phyloP scores from a whole-genome alignment of 2,329 filamentous ascomycete genomes.

The Penicillium sp. region DNA sequence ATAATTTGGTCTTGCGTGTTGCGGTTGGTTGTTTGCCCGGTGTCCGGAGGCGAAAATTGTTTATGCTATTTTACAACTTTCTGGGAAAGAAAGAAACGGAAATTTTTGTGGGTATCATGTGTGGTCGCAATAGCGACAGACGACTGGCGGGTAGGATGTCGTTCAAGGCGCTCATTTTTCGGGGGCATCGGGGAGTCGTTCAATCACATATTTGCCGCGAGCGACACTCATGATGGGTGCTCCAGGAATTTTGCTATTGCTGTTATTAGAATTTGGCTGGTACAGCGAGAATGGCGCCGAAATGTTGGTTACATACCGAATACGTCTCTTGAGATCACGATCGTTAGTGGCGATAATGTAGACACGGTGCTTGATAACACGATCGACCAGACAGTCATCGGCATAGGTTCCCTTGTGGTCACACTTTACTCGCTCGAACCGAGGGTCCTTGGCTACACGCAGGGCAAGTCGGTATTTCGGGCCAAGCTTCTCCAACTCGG shows the following conservation, averaged over 20 bases:
- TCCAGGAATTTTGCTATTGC: slow-evolving; percentile 66
- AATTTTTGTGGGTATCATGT: slow-evolving; percentile 8
- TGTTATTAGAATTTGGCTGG: not conserved
- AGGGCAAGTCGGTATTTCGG: slow-evolving; percentile 84
- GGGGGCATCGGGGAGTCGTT: slow-evolving; percentile 81
- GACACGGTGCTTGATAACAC: slow-evolving; percentile 70
- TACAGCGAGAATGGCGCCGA: not conserved
- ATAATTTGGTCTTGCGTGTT: not conserved
- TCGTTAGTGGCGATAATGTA: slow-evolving; percentile 73
- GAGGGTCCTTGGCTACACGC: slow-evolving; percentile 81
- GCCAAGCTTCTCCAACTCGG: slow-evolving; percentile 85
- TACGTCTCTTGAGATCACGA: slow-evolving; percentile 75
- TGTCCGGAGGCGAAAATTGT: not conserved
- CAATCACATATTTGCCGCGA: slow-evolving; percentile 89
- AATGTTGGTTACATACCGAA: slow-evolving; percentile 51
- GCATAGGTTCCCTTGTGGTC: slow-evolving; percentile 87
- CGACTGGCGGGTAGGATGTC: not conserved
- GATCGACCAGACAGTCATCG: slow-evolving; percentile 79
- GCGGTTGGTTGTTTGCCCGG: not conserved
- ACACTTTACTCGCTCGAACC: slow-evolving; percentile 82
- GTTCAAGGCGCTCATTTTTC: slow-evolving; percentile 48
- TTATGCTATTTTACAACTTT: not conserved
- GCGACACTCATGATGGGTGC: slow-evolving; percentile 72
- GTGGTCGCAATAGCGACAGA: not conserved
- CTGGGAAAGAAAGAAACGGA: not conserved